Evolutionary conservation across 1,139 yeast genomes (phyloP), one percentile per base, ranked within the genome.

Genomic region (Suzukiozyma palmioleophila): DNA sequence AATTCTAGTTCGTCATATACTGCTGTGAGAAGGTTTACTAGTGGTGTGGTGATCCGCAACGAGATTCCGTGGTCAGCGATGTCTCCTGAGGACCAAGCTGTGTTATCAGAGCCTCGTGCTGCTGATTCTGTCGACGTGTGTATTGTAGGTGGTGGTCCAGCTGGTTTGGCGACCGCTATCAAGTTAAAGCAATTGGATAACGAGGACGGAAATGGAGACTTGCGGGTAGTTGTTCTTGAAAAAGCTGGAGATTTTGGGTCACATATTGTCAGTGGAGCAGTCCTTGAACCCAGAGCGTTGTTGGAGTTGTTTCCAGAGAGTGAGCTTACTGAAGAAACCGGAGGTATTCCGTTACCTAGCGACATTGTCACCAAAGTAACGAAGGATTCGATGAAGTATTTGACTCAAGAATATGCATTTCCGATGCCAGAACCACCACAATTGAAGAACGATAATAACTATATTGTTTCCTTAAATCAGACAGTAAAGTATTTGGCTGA

Each of bases 71-170:
- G 24, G 8, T 15, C 32, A 4, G 30, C 39, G 12, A 41, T 50
- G n/a, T 35, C 62, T 3, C 70, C 64, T 26, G 85, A 77, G 24
- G 69, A 71, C 38, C 63, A 62, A 43, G 76, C 60, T 26, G 46
- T 65, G 3, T 61, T 81, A 33, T 62, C 63, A 2, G 81, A 75
- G 46, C 89, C 84, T 46, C 69, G 97, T 43, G 95, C 85, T 8
- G 76, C 73, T 7, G 97, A 92, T 52, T 75, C 77, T 28, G 96
- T 88, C 12, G 98, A 92, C 59, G 95, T 92, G 14, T 86, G 95
- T 54, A 88, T 92, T 36, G 96, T 92, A 1, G 98, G 98, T 30
- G 98, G 95, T 32, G 98, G 98, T 0, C 97, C 97, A 3, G 95
- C 97, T 1, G 98, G 98, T 9, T 69, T 92, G 40, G 92, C 96